These are phyloP conservation scores for Solanum pinnatisectum DNA, from an alignment of 257 asterid species.

Conservation along the genomic window DNA sequence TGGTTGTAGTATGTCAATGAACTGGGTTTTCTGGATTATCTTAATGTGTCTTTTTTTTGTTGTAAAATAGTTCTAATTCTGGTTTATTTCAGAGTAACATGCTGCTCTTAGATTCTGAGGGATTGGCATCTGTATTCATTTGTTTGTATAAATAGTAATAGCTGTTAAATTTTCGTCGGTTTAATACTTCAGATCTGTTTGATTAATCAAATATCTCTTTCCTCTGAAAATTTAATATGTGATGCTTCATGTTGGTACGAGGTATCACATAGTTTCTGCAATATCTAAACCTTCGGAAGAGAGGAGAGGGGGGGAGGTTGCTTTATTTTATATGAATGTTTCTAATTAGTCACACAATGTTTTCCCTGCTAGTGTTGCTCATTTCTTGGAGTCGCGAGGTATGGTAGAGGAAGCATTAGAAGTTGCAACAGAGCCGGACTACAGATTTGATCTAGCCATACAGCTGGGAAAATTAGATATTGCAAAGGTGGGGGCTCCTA, in stretches of 20 bases:
- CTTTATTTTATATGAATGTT: not conserved
- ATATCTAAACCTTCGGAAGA: not conserved
- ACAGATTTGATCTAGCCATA: conserved; percentile 93
- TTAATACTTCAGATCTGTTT: not conserved
- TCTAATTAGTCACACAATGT: not conserved
- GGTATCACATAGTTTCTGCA: not conserved
- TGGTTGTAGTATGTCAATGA: not conserved
- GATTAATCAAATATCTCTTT: not conserved
- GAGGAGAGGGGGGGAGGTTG: not conserved
- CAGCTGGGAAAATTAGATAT: conserved; percentile 80
- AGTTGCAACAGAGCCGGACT: conserved; percentile 96
- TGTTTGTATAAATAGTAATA: not conserved
- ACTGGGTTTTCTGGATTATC: not conserved
- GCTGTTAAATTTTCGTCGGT: not conserved
- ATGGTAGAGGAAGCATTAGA: conserved; percentile 89
- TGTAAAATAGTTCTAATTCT: not conserved
- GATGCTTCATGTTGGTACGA: not conserved
- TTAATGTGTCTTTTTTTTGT: not conserved
- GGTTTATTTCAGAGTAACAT: not conserved
- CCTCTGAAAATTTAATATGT: not conserved
- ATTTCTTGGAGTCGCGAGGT: conserved; percentile 92
- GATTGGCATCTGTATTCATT: not conserved
- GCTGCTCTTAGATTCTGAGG: not conserved
- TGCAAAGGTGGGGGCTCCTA: conserved; percentile 52
- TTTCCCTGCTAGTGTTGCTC: conserved; percentile 60